phyloP scores from a whole-genome alignment of 495 filamentous ascomycete genomes.

The Neurospora sp. region DNA sequence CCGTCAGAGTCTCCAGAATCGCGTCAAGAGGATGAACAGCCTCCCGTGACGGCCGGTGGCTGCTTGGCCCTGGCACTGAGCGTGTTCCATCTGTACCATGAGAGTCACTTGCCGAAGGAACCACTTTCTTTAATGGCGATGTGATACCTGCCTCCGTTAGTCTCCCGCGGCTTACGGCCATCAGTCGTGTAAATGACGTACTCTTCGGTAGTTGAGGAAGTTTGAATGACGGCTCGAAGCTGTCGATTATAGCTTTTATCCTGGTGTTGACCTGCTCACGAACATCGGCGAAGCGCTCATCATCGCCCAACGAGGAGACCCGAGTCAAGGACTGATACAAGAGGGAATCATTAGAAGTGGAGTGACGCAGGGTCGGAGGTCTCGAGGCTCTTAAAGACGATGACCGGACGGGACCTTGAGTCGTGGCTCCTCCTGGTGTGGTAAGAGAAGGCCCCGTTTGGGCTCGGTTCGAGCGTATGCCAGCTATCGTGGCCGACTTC shows the following conservation, averaged over 20 bases:
- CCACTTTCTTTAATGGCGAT: conserved; percentile 27
- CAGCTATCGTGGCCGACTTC: not conserved
- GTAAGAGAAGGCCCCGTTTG: not conserved
- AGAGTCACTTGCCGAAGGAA: conserved; percentile 9
- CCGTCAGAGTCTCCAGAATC: conserved; percentile 60
- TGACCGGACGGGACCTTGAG: not conserved
- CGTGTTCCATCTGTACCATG: conserved; percentile 1
- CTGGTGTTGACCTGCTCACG: conserved; percentile 74
- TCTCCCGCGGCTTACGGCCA: not conserved
- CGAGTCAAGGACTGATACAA: conserved; percentile 58
- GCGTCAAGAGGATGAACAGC: conserved; percentile 41
- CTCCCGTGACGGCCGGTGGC: conserved; percentile 18
- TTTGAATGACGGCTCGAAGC: conserved; percentile 65
- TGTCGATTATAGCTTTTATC: conserved; percentile 86
- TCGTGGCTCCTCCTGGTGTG: not conserved
- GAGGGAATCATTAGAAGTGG: conserved; percentile 68
- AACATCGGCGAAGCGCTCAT: conserved; percentile 71
- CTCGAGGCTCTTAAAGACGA: conserved; percentile 4
- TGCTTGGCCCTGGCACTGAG: conserved; percentile 2
- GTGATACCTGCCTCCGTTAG: conserved; percentile 20
- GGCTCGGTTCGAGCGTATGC: not conserved
- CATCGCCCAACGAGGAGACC: conserved; percentile 77
- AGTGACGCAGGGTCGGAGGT: conserved; percentile 40
- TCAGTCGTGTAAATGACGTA: conserved; percentile 25
- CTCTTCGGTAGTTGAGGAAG: conserved; percentile 55